Percentiles rank a stretch among this genome's conserved stretches.
phyloP scores from a whole-genome alignment of 768 basidiomycete species.

The Rhizopogon vulgaris region DNA sequence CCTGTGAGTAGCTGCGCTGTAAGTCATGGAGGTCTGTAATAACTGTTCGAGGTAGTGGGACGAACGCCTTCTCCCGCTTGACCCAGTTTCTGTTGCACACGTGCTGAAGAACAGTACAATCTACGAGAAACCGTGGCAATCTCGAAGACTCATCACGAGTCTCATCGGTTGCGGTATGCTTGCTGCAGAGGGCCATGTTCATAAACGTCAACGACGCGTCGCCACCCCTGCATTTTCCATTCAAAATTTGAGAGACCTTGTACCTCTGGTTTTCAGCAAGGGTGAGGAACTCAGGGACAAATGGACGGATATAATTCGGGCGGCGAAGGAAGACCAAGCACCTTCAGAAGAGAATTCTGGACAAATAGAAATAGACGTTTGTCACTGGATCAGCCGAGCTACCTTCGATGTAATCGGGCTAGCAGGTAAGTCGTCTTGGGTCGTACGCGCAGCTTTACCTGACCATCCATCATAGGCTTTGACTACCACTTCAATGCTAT shows the following conservation, averaged over 20 bases:
- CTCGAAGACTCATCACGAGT: conserved; percentile 64
- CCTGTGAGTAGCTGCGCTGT: conserved; percentile 46
- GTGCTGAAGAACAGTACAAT: conserved; percentile 65
- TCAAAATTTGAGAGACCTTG: conserved; percentile 67
- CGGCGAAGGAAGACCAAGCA: conserved; percentile 15
- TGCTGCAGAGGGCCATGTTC: conserved; percentile 68
- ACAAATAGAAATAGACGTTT: conserved; percentile 57
- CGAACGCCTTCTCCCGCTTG: conserved; percentile 72
- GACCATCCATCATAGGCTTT: conserved; percentile 47
- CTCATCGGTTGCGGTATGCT: conserved; percentile 84
- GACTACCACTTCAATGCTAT: conserved; percentile 85
- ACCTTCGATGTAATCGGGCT: conserved; percentile 90
- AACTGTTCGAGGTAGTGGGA: conserved; percentile 50
- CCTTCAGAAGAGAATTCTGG: conserved; percentile 15
- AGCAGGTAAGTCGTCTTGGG: conserved; percentile 49
- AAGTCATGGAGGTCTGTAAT: neutral
- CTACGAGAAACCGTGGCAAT: conserved; percentile 83
- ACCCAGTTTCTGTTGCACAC: conserved; percentile 69
- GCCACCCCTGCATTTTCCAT: conserved; percentile 73
- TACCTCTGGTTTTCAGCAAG: conserved; percentile 68
- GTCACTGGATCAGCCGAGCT: conserved; percentile 73
- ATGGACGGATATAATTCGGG: conserved; percentile 47
- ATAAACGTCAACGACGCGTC: conserved; percentile 76
- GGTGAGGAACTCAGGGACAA: conserved; percentile 54
- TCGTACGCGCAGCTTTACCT: neutral